Evolutionary conservation across 169 alveolate species (phyloP), one percentile per base, ranked within the genome.

Genomic region (Plasmodium ovale): DNA sequence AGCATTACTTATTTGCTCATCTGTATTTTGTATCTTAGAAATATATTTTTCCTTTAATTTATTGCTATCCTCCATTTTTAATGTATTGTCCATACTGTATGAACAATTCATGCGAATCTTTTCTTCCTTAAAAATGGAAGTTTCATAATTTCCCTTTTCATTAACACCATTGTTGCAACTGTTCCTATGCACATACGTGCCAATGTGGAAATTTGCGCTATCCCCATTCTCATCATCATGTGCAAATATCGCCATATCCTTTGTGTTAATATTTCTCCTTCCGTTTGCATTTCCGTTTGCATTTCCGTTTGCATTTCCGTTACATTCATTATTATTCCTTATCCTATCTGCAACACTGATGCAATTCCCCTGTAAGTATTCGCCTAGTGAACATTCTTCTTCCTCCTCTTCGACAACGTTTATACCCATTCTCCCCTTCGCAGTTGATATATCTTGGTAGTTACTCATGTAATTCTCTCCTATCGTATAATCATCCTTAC

Each of bases 91-190:
- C 35, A 69, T 19, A 35, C 6, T 29, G 33, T 44, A 56, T 49
- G 64, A 23, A 44, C 49, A 47, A 69, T 47, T 69, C 33, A 29
- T 16, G 23, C 49, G 14, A 69, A 10, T 69, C 23, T 47, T 72
- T 33, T 54, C 44, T 31, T 54, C 59, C 29, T 72, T 59, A 6
- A 72, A 54, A 31, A 54, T 54, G 2, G 71, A 72, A n/a, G 87
- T 72, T 56, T 72, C 58, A 53, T 37, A 19, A 56, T 72, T 31
- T 27, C n/a, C 35, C 31, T 72, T 27, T 9, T 37, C 60, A 60
- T 29, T 72, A 12, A 54, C 27, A 31, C 9, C 71, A 72, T 25
- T 58, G 19, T n/a, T 72, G 47, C 16, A 16, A 2, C 9, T 39
- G 33, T 35, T 27, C 19, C 33, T 54, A 62, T 31, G 25, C 7